Conservation (phyloP, 148 eudicot species). For the Chenopodium suecicum region DNA sequence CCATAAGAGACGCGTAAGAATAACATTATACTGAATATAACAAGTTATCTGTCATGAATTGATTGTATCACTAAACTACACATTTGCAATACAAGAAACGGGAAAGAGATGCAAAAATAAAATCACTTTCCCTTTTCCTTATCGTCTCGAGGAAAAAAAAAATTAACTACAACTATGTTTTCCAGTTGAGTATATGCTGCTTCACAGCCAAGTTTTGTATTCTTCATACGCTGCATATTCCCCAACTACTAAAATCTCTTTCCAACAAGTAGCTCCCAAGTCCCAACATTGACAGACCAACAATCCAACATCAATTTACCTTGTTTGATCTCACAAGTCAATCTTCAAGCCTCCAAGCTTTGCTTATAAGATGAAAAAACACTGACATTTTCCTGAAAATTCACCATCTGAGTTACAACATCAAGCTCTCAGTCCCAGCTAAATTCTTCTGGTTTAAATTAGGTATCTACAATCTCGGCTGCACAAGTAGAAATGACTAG, state of each 20-base stretch:
- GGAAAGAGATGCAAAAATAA: background rate
- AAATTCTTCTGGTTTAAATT: background rate
- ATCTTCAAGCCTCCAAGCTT: constrained; percentile 13
- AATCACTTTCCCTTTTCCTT: background rate
- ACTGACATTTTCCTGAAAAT: background rate
- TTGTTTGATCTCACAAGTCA: background rate
- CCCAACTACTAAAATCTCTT: background rate
- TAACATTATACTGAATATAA: background rate
- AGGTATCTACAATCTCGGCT: background rate
- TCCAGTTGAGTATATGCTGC: constrained; percentile 9
- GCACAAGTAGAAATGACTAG: background rate
- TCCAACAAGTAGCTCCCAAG: constrained; percentile 1
- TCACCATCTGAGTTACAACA: constrained; percentile 9
- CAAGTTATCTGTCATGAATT: background rate
- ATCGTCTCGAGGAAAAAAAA: no score
- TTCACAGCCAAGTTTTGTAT: background rate
- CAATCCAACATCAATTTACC: background rate
- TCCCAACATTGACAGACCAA: constrained; percentile 5
- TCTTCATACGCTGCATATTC: constrained; percentile 9
- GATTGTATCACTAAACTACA: background rate
- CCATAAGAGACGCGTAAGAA: background rate
- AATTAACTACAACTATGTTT: background rate
- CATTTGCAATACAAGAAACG: background rate
- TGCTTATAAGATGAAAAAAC: constrained; percentile 5
- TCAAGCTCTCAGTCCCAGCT: constrained; percentile 7